A percentile compares a stretch with the other conserved stretches of the same genome.
Evolutionary conservation across 2,329 filamentous ascomycete genomes (phyloP).

Genomic region (Ciborinia camelliae): DNA sequence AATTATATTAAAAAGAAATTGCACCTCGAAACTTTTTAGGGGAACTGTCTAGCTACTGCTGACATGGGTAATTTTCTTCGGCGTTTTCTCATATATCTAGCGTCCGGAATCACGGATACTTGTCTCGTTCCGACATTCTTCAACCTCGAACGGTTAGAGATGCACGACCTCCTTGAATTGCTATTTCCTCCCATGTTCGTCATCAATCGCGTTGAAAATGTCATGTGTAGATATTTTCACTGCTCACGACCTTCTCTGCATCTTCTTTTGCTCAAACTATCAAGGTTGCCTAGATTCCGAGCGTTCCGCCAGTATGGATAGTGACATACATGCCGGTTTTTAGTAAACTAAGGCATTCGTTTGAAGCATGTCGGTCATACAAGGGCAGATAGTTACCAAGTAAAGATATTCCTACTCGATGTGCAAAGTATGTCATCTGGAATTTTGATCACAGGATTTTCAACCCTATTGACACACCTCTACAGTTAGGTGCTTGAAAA

Average conservation of each 20-base stretch:
- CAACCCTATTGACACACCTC: conserved; percentile 24
- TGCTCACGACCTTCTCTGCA: not conserved
- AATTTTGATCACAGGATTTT: conserved; percentile 38
- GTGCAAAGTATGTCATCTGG: conserved; percentile 52
- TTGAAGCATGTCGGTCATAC: conserved; percentile 52
- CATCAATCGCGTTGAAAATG: not conserved
- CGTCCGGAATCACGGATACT: conserved; percentile 9
- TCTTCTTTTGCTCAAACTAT: no score
- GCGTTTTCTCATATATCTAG: not conserved
- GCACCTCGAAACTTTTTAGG: not conserved
- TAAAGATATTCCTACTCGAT: conserved; percentile 45
- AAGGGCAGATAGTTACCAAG: conserved; percentile 53
- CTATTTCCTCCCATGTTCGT: not conserved
- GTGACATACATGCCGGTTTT: not conserved
- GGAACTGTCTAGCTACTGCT: not conserved
- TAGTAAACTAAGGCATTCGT: conserved; percentile 37
- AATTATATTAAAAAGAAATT: no score
- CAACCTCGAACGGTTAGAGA: conserved; percentile 6
- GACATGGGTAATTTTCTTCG: not conserved
- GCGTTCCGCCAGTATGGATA: not conserved
- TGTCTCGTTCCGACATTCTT: not conserved
- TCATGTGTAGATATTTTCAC: not conserved
- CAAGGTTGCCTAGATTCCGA: not conserved
- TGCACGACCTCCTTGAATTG: not conserved
- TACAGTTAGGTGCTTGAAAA: conserved; percentile 25